These are phyloP conservation scores for Ganoderma leucocontextum DNA, from an alignment of 1,284 basidiomycete species.

Conservation along the genomic window DNA sequence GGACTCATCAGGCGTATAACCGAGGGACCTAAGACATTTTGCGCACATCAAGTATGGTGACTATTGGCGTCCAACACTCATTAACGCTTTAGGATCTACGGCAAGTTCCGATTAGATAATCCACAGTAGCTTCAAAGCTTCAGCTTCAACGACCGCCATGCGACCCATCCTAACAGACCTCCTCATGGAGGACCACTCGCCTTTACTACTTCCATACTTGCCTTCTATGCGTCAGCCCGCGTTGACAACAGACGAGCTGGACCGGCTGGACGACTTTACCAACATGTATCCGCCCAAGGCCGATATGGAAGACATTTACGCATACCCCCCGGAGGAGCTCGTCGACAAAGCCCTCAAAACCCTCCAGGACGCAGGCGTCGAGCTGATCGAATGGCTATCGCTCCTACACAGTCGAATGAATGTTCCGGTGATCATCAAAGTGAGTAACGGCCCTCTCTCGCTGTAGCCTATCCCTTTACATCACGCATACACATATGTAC, in stretches of 20 bases:
- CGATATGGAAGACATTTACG: constrained; percentile 7
- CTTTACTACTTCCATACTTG: background rate
- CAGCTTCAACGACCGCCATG: background rate
- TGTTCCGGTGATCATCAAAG: constrained; percentile 41
- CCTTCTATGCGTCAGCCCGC: background rate
- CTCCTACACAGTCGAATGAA: constrained; percentile 41
- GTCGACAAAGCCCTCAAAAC: constrained; percentile 41
- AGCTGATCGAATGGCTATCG: constrained; percentile 42
- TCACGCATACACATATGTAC: background rate
- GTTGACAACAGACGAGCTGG: background rate
- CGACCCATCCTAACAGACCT: background rate
- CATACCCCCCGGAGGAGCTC: constrained; percentile 27
- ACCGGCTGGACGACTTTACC: background rate
- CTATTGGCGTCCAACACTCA: too few species aligned
- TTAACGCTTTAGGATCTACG: background rate
- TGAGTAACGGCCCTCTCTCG: constrained; percentile 20
- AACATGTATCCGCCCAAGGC: background rate
- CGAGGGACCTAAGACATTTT: too few species aligned
- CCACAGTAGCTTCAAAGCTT: too few species aligned
- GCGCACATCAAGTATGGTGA: too few species aligned
- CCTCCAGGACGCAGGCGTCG: constrained; percentile 35
- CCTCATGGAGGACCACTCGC: background rate
- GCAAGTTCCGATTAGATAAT: background rate
- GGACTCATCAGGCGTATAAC: too few species aligned
- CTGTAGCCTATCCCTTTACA: background rate